Evolutionary conservation across 2,329 filamentous ascomycete species (phyloP).

Genomic region (Cordyceps fumosorosea): DNA sequence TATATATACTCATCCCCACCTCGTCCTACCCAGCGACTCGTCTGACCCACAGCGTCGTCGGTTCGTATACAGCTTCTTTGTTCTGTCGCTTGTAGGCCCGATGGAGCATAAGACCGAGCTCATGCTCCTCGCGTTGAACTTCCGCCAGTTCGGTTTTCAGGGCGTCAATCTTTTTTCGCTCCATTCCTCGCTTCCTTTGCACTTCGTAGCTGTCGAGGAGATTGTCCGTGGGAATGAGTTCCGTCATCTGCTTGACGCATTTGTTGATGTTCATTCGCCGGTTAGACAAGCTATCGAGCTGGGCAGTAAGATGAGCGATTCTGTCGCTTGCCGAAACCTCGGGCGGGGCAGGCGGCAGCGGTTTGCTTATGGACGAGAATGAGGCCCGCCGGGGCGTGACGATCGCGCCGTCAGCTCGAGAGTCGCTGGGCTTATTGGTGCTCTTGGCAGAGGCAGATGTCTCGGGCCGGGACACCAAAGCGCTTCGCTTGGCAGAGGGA

Average conservation of each 20-base stretch:
- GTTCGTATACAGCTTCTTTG: slow-evolving; percentile 57
- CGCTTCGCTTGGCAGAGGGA: background rate
- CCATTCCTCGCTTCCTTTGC: slow-evolving; percentile 44
- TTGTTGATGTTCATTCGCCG: slow-evolving; percentile 65
- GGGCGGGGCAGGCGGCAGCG: slow-evolving; percentile 54
- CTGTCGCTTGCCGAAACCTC: slow-evolving; percentile 56
- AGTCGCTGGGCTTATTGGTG: background rate
- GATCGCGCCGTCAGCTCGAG: background rate
- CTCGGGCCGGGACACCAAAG: background rate
- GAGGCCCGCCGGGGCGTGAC: slow-evolving; percentile 17
- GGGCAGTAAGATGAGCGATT: slow-evolving; percentile 59
- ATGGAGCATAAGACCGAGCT: slow-evolving; percentile 68
- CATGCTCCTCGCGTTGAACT: slow-evolving; percentile 69
- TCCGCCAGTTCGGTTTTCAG: slow-evolving; percentile 63
- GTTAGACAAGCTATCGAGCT: slow-evolving; percentile 57
- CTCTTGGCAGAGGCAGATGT: background rate
- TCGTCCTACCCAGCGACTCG: slow-evolving; percentile 56
- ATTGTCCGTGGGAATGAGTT: slow-evolving; percentile 67
- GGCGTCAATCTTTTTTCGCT: slow-evolving; percentile 60
- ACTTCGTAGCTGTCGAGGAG: slow-evolving; percentile 62
- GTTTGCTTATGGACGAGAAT: slow-evolving; percentile 43
- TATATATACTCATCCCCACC: background rate
- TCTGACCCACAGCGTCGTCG: slow-evolving; percentile 69
- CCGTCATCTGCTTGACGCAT: slow-evolving; percentile 69
- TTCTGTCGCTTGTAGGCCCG: slow-evolving; percentile 70